A percentile compares a stretch with the other conserved stretches of the same genome.
These are phyloP conservation scores for Geotrichum bryndzae DNA, from an alignment of 1,139 yeast species.

Conservation along the genomic window DNA sequence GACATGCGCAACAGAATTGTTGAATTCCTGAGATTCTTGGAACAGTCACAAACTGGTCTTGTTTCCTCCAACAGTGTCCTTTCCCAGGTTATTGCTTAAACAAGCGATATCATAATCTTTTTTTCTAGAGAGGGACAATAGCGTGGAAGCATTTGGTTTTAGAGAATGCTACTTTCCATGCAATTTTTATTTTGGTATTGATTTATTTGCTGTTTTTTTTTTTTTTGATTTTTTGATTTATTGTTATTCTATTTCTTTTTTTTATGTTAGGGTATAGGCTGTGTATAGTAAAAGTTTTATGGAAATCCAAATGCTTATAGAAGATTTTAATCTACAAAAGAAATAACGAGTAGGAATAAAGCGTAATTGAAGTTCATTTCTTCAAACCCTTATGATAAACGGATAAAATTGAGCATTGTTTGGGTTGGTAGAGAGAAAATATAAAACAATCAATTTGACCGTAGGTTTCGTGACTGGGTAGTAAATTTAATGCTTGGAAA, in stretches of 20 bases:
- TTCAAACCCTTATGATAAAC: too few relatives aligned
- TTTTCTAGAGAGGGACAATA: neutral
- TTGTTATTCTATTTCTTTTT: neutral
- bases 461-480: too few relatives aligned
- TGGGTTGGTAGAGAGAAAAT: too few relatives aligned
- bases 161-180: neutral
- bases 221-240: neutral
- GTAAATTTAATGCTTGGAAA: too few relatives aligned
- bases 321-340: neutral
- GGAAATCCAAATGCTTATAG: neutral
- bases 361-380: too few relatives aligned
- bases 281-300: neutral
- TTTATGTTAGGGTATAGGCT: neutral
- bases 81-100: slow-evolving; percentile 16
- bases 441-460: too few relatives aligned
- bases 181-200: neutral
- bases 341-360: too few relatives aligned
- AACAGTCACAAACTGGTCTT: slow-evolving; percentile 52
- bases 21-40: slow-evolving; percentile 67
- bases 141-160: neutral
- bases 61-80: slow-evolving; percentile 24
- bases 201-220: neutral
- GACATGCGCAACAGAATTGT: slow-evolving; percentile 60
- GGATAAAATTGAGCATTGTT: too few relatives aligned
- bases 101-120: slow-evolving; percentile 6